These are phyloP conservation scores for Solanum sejunctum DNA, from an alignment of 257 asterid genomes.

Conservation along the genomic window DNA sequence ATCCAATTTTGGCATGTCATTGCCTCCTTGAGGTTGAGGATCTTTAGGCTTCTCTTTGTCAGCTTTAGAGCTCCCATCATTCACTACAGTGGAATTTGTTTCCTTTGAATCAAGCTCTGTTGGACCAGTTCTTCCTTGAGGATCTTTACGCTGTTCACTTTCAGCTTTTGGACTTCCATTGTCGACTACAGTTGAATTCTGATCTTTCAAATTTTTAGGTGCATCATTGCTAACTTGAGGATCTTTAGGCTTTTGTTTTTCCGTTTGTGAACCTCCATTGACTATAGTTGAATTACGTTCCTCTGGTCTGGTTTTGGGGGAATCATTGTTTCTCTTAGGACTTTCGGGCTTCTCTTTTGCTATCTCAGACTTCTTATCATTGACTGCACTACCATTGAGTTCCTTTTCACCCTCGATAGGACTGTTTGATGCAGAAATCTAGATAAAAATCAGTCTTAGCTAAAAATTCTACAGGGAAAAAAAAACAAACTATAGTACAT, in stretches of 20 bases:
- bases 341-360: conserved; percentile 10
- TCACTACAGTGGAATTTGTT: background rate
- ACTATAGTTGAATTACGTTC: background rate
- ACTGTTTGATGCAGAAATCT: conserved; percentile 30
- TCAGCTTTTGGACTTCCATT: conserved; percentile 11
- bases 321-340: conserved; percentile 4
- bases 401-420: conserved; percentile 12
- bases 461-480: too few relatives aligned
- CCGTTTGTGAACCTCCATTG: background rate
- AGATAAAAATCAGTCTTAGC: conserved; percentile 7
- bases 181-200: background rate
- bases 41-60: conserved; percentile 11
- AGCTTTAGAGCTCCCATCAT: background rate
- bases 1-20: conserved; percentile 16
- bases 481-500: too few relatives aligned
- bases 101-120: conserved; percentile 19
- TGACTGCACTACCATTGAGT: background rate
- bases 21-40: conserved; percentile 12
- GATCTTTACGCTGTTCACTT: conserved; percentile 12
- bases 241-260: background rate
- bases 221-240: background rate
- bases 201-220: background rate
- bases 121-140: conserved; percentile 12
- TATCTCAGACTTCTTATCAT: conserved; percentile 10
- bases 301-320: conserved; percentile 16